phyloP scores from a whole-genome alignment of 768 basidiomycete genomes.

The Mycena maculata region DNA sequence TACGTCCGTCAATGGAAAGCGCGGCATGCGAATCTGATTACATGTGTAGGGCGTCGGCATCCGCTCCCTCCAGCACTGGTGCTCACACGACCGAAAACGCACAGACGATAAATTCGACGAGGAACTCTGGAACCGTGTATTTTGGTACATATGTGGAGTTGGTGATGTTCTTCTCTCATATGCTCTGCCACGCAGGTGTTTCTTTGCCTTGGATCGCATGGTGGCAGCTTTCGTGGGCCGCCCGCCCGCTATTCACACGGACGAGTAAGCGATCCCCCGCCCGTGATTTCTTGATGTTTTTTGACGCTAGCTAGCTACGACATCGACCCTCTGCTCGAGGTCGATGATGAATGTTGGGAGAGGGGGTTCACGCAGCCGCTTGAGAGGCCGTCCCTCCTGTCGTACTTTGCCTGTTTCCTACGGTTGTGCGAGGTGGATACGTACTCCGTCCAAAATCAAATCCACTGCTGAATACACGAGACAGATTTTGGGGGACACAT shows the following conservation, averaged over 20 bases:
- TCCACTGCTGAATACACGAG: background rate
- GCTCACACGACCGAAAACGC: conserved; percentile 57
- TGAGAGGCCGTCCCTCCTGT: conserved; percentile 48
- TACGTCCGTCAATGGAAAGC: background rate
- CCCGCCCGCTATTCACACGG: conserved; percentile 64
- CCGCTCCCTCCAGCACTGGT: conserved; percentile 63
- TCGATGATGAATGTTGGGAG: conserved; percentile 68
- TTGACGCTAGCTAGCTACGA: conserved; percentile 56
- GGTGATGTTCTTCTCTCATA: background rate
- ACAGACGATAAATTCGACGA: conserved; percentile 49
- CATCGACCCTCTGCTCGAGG: conserved; percentile 62
- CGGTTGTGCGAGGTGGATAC: conserved; percentile 54
- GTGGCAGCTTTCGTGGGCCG: conserved; percentile 56
- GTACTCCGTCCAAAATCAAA: too few species aligned
- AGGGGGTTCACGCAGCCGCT: conserved; percentile 61
- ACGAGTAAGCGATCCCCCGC: conserved; percentile 52
- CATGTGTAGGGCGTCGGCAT: conserved; percentile 52
- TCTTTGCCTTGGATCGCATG: conserved; percentile 46
- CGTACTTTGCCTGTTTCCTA: conserved; percentile 52
- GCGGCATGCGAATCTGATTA: background rate
- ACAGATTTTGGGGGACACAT: conserved; percentile 25
- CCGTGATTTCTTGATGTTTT: too few species aligned
- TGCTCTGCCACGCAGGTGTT: conserved; percentile 37
- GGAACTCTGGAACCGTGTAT: conserved; percentile 62
- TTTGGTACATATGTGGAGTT: conserved; percentile 46